Evolutionary conservation across 2,329 filamentous ascomycete species (phyloP).

Genomic region (Basipetospora chlamydospora): DNA sequence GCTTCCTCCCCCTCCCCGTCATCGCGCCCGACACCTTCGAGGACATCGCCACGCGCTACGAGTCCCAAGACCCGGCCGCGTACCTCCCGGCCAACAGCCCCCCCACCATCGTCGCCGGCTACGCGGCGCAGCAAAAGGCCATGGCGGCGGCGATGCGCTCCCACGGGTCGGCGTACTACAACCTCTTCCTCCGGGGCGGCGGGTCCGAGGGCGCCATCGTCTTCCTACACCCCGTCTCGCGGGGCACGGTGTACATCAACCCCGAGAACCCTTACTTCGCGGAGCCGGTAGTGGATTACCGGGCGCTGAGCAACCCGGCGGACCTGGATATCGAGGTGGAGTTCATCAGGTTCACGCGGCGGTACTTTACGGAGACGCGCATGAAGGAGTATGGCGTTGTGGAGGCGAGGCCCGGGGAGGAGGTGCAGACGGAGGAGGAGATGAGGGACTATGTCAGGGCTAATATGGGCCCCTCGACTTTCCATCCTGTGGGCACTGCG

Average conservation of each 20-base stretch:
- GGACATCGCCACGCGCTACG: slow-evolving; percentile 9
- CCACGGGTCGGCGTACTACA: slow-evolving; percentile 12
- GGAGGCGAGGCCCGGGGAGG: slow-evolving; percentile 10
- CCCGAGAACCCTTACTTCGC: slow-evolving; percentile 10
- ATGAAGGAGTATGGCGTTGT: slow-evolving; percentile 11
- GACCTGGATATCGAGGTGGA: slow-evolving; percentile 13
- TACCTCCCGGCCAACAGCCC: slow-evolving; percentile 9
- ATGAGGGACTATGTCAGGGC: slow-evolving; percentile 11
- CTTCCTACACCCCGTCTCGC: slow-evolving; percentile 10
- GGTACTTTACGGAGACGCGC: slow-evolving; percentile 10
- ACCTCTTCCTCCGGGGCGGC: slow-evolving; percentile 14
- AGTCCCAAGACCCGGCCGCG: slow-evolving; percentile 9
- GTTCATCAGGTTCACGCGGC: slow-evolving; percentile 13
- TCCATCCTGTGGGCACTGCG: slow-evolving; percentile 14
- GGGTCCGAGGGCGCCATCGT: slow-evolving; percentile 9
- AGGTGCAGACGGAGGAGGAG: slow-evolving; percentile 9
- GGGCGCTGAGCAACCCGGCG: slow-evolving; percentile 11
- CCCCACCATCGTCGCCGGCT: slow-evolving; percentile 12
- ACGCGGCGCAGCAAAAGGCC: slow-evolving; percentile 18
- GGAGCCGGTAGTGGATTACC: slow-evolving; percentile 14
- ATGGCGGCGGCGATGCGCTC: slow-evolving; percentile 2
- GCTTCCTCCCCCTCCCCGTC: slow-evolving; percentile 10
- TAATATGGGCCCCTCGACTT: not conserved
- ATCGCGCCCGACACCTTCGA: slow-evolving; percentile 9
- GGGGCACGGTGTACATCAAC: slow-evolving; percentile 12